Evolutionary conservation across 352 stramenopile genomes (phyloP).

Genomic region (Globisporangium cystogenes): DNA sequence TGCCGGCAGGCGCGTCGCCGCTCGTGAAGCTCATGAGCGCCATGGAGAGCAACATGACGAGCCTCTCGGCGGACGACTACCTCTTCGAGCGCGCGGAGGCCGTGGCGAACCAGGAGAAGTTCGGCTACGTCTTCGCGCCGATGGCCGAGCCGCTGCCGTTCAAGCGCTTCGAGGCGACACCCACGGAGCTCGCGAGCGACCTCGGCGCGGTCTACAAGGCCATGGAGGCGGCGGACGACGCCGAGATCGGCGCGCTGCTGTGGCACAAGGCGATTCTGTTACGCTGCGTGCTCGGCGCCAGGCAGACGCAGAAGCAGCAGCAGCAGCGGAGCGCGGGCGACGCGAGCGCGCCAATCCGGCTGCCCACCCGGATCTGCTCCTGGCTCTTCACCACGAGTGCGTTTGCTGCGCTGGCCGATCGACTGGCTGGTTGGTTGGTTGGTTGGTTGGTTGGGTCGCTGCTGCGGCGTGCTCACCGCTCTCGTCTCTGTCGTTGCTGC

Average conservation of each 20-base stretch:
- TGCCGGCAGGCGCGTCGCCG: slow-evolving; percentile 20
- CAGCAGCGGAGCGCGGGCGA: not conserved
- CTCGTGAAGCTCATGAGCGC: slow-evolving; percentile 59
- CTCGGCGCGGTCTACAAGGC: slow-evolving; percentile 53
- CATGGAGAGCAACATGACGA: slow-evolving; percentile 69
- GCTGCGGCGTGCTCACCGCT: too few species aligned
- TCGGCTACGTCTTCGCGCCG: slow-evolving; percentile 78
- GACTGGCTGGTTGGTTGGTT: too few species aligned
- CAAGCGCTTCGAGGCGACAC: slow-evolving; percentile 49
- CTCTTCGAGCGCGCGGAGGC: slow-evolving; percentile 37
- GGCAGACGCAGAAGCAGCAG: not conserved
- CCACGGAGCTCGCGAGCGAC: slow-evolving; percentile 43
- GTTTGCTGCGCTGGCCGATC: slow-evolving; percentile 8
- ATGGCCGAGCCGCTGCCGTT: slow-evolving; percentile 63
- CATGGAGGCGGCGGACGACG: slow-evolving; percentile 46
- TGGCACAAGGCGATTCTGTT: slow-evolving; percentile 75
- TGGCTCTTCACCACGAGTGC: slow-evolving; percentile 82
- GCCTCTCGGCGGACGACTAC: slow-evolving; percentile 54
- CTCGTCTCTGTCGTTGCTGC: slow-evolving; percentile 3
- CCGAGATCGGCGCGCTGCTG: slow-evolving; percentile 51
- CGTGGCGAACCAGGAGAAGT: slow-evolving; percentile 49
- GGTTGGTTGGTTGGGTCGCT: too few species aligned
- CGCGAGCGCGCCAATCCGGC: slow-evolving; percentile 6
- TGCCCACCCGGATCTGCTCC: slow-evolving; percentile 54
- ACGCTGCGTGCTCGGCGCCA: slow-evolving; percentile 34